A percentile compares a stretch with the other conserved stretches of the same genome.
Conservation (phyloP, 805 yeast species). For the Metschnikowia reukaufii region DNA sequence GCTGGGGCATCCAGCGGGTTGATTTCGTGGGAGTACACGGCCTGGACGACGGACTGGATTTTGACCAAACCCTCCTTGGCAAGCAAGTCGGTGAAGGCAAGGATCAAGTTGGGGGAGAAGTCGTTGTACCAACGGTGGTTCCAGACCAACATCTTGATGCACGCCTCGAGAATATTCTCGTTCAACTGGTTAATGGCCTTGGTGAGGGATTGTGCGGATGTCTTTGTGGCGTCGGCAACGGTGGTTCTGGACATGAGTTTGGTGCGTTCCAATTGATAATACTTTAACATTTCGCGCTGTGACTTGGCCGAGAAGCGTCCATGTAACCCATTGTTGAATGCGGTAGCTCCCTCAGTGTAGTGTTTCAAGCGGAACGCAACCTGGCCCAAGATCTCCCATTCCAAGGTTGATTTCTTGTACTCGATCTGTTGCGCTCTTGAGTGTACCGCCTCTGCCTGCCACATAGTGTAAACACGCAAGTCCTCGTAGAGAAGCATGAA, state of each 20-base stretch:
- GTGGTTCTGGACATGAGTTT: conserved; percentile 29
- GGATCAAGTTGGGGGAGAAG: conserved; percentile 69
- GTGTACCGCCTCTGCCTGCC: conserved; percentile 90
- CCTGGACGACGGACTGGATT: conserved; percentile 68
- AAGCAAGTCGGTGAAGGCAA: conserved; percentile 58
- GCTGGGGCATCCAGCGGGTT: conserved; percentile 24
- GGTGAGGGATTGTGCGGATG: conserved; percentile 32
- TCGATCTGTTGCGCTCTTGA: conserved; percentile 84
- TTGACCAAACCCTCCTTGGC: conserved; percentile 78
- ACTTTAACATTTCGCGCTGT: conserved; percentile 68
- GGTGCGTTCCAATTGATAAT: conserved; percentile 54
- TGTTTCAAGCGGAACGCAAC: conserved; percentile 86
- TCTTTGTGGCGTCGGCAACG: conserved; percentile 11
- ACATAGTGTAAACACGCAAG: conserved; percentile 78
- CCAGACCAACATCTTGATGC: conserved; percentile 90
- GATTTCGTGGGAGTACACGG: conserved; percentile 50
- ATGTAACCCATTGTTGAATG: conserved; percentile 70
- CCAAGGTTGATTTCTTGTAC: conserved; percentile 74
- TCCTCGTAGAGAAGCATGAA: conserved; percentile 73
- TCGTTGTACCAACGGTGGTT: conserved; percentile 97
- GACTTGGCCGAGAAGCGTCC: conserved; percentile 80
- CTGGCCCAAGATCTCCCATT: conserved; percentile 90
- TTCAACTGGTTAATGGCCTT: conserved; percentile 46
- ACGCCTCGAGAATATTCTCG: conserved; percentile 60
- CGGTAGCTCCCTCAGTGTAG: conserved; percentile 80